A percentile compares a stretch with the other conserved stretches of the same genome.
Evolutionary conservation across 441 rosid genomes (phyloP).

Genomic region (Cnidoscolus chayamansa): DNA sequence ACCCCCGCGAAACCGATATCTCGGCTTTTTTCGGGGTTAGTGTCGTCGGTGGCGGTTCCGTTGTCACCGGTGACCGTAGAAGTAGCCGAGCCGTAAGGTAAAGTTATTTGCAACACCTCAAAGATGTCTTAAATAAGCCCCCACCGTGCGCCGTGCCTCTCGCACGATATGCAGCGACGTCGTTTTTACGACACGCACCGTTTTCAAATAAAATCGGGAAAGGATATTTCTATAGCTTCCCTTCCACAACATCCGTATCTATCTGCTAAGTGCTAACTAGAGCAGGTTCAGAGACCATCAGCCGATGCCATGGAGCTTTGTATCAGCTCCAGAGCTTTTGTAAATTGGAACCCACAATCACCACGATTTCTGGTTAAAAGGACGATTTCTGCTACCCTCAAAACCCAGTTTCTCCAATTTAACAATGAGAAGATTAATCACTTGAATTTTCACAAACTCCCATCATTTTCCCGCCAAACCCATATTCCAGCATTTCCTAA

Average conservation of each 20-base stretch:
- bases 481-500: slow-evolving; percentile 18
- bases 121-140: not conserved
- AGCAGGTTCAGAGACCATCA: not conserved
- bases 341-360: slow-evolving; percentile 23
- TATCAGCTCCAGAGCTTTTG: slow-evolving; percentile 36
- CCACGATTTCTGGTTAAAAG: slow-evolving; percentile 9
- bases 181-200: not conserved
- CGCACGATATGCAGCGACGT: not conserved
- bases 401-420: slow-evolving; percentile 32
- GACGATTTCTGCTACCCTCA: slow-evolving; percentile 21
- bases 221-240: not conserved
- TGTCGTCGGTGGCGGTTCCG: not conserved
- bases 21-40: slow-evolving; percentile 6
- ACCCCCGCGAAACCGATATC: slow-evolving; percentile 8
- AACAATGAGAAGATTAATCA: slow-evolving; percentile 15
- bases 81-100: not conserved
- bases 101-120: not conserved
- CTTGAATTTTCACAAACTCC: slow-evolving; percentile 26
- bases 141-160: not conserved
- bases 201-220: not conserved
- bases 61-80: not conserved
- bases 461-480: slow-evolving; percentile 28
- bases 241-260: not conserved
- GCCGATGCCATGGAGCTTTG: slow-evolving; percentile 55
- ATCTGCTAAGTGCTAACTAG: not conserved